phyloP scores from a whole-genome alignment of 106 monocot species.

The Apostasia shenzhenica region DNA sequence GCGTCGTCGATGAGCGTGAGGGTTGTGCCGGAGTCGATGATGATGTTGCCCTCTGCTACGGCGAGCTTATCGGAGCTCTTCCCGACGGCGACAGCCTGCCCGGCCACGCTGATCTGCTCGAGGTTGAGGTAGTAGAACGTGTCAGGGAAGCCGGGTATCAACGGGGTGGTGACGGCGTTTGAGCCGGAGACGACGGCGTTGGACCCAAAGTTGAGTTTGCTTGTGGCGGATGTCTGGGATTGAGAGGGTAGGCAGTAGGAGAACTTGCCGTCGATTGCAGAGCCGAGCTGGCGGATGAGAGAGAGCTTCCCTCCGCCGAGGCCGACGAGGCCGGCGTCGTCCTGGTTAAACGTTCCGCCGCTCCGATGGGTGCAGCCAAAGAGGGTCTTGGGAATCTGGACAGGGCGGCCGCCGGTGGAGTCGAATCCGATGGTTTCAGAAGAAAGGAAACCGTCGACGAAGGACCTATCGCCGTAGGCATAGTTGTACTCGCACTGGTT shows the following conservation, averaged over 20 bases:
- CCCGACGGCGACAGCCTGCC: neutral
- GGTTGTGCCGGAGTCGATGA: conserved; percentile 30
- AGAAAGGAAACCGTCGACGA: conserved; percentile 4
- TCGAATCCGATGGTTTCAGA: conserved; percentile 19
- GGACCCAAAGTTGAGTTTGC: conserved; percentile 5
- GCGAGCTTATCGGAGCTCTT: too few relatives aligned
- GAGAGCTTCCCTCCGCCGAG: conserved; percentile 24
- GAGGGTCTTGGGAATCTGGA: conserved; percentile 3
- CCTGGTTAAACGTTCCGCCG: conserved; percentile 8
- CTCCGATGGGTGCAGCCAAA: conserved; percentile 28
- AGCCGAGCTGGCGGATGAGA: conserved; percentile 21
- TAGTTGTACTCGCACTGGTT: conserved; percentile 5
- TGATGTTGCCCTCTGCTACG: conserved; percentile 6
- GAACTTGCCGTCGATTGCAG: conserved; percentile 18
- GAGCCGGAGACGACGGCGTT: neutral
- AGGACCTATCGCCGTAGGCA: conserved; percentile 19
- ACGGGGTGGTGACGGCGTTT: neutral
- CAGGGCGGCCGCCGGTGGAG: neutral
- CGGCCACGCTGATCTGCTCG: conserved; percentile 2
- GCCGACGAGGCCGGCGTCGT: conserved; percentile 16
- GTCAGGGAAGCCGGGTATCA: neutral
- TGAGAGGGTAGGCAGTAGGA: conserved; percentile 15
- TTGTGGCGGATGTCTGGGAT: neutral
- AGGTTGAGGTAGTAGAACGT: conserved; percentile 9
- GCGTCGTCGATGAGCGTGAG: neutral